phyloP scores from a whole-genome alignment of 352 stramenopile genomes.

The Phytopythium sindhum region DNA sequence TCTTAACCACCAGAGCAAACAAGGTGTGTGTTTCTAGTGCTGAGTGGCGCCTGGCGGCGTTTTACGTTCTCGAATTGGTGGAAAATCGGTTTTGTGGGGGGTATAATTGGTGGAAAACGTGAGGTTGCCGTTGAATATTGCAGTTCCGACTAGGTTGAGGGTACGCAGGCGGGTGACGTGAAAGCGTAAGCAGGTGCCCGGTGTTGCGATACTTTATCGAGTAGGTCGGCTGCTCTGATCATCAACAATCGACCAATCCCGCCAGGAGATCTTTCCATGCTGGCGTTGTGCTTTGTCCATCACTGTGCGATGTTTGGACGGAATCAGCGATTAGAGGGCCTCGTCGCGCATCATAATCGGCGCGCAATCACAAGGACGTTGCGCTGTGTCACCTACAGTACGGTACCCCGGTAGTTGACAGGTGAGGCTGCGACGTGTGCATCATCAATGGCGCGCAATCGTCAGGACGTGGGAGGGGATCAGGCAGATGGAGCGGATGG shows the following conservation, averaged over 20 bases:
- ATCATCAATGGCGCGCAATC: conserved; percentile 1
- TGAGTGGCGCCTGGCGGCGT: not conserved
- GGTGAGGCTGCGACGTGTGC: not conserved
- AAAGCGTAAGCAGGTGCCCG: not conserved
- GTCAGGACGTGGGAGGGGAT: not conserved
- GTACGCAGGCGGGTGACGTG: not conserved
- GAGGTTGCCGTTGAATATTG: not conserved
- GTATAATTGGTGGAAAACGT: not conserved
- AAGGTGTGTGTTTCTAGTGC: not conserved
- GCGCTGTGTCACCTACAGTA: not conserved
- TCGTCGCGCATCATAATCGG: not conserved
- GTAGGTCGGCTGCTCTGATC: not conserved
- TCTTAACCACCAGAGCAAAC: not conserved
- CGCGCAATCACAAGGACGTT: not conserved
- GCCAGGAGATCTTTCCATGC: conserved; percentile 1
- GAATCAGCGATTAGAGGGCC: not conserved
- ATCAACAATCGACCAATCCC: not conserved
- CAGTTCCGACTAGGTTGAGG: not conserved
- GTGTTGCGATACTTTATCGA: not conserved
- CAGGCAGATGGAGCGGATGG: not conserved
- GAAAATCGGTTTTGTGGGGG: not conserved
- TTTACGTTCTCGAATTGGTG: not conserved
- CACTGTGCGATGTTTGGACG: not conserved
- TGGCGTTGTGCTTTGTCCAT: not conserved
- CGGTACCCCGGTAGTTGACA: not conserved